Conservation (phyloP, 208 protist genomes). For the Acanthamoeba sp. region DNA sequence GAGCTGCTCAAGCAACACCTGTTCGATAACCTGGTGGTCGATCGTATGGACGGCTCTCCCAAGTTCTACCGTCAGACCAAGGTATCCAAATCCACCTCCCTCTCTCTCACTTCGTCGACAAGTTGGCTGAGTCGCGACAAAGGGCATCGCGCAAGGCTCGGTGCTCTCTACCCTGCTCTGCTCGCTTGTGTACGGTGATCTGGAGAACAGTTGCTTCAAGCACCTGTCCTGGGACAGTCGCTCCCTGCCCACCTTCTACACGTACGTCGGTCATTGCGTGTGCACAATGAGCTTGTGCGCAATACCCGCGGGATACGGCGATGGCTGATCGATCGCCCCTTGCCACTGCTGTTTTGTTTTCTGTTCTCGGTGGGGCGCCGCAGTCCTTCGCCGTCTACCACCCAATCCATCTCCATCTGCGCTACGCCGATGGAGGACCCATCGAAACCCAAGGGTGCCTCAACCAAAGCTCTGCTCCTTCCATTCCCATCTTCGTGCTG, state of each 20-base stretch:
- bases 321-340: too few relatives aligned
- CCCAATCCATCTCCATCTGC: neutral
- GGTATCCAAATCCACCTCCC: neutral
- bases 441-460: neutral
- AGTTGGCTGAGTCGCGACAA: too few relatives aligned
- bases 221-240: conserved; percentile 57
- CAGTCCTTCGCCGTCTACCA: neutral
- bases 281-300: too few relatives aligned
- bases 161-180: conserved; percentile 67
- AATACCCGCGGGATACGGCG: too few relatives aligned
- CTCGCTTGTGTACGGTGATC: conserved; percentile 62
- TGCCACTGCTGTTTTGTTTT: neutral
- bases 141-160: conserved; percentile 75
- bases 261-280: neutral
- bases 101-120: too few relatives aligned
- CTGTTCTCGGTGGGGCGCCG: neutral
- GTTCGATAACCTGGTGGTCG: conserved; percentile 44
- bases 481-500: neutral
- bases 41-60: conserved; percentile 44
- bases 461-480: neutral
- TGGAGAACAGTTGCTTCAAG: conserved; percentile 76
- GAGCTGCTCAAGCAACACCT: conserved; percentile 64
- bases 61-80: conserved; percentile 55
- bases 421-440: neutral
- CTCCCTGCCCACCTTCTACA: conserved; percentile 64